Percentiles rank a stretch among this genome's conserved stretches.
phyloP scores from a whole-genome alignment of 148 eudicot species.

The Tetragonia tetragonoides region DNA sequence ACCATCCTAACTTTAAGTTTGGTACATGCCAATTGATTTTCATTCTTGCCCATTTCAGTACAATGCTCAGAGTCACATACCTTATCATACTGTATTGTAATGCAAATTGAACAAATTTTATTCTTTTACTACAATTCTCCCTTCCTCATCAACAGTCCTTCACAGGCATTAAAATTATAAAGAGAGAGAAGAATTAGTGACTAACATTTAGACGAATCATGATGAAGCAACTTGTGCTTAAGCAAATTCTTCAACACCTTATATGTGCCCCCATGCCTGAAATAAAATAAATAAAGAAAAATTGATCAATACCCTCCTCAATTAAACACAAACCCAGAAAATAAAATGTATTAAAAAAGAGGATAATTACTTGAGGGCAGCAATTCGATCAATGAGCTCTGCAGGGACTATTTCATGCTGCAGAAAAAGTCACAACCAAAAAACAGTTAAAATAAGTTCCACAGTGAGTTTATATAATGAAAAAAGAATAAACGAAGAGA shows the following conservation, averaged over 20 bases:
- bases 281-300: not conserved
- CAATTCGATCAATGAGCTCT: slow-evolving; percentile 76
- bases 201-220: slow-evolving; percentile 88
- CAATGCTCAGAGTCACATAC: too few relatives aligned
- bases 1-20: too few relatives aligned
- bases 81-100: not conserved
- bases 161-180: too few relatives aligned
- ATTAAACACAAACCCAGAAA: not conserved
- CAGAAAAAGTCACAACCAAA: slow-evolving; percentile 13
- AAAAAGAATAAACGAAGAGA: not conserved
- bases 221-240: slow-evolving; percentile 92
- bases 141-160: too few relatives aligned
- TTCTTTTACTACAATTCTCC: not conserved
- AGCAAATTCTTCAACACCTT: slow-evolving; percentile 95
- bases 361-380: slow-evolving; percentile 68
- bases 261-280: slow-evolving; percentile 90
- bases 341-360: not conserved
- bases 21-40: too few relatives aligned
- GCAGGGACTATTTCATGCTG: slow-evolving; percentile 96
- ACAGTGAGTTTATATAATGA: not conserved
- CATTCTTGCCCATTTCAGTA: too few relatives aligned
- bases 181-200: not conserved
- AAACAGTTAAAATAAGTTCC: not conserved
- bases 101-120: not conserved
- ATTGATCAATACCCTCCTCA: not conserved